Percentiles rank a stretch among this genome's conserved stretches.
phyloP scores from a whole-genome alignment of 1,284 basidiomycete species.

The Grifola frondosa region DNA sequence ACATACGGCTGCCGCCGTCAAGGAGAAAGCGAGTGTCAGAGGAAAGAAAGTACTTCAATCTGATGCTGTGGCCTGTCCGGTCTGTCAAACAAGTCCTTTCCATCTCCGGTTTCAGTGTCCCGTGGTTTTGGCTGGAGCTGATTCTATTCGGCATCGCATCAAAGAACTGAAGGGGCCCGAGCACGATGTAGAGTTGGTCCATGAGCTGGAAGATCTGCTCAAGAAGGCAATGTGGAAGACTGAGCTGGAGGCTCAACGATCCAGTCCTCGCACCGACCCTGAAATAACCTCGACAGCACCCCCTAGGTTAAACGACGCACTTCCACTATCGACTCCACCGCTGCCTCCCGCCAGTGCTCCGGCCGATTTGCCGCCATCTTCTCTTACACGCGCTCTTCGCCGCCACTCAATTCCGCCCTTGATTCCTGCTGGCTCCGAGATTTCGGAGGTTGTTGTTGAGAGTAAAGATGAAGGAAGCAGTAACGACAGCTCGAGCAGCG shows the following conservation, averaged over 20 bases:
- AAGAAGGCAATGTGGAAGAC: constrained; percentile 6
- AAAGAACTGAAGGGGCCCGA: constrained; percentile 15
- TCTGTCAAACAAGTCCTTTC: constrained; percentile 16
- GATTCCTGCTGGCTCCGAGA: constrained; percentile 29
- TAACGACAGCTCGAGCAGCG: constrained; percentile 24
- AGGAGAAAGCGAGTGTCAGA: background rate
- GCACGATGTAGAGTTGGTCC: constrained; percentile 10
- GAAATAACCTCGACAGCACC: background rate
- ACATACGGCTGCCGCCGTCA: background rate
- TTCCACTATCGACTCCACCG: constrained; percentile 12
- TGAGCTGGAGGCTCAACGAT: constrained; percentile 7
- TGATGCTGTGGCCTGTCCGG: constrained; percentile 14
- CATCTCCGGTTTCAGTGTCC: constrained; percentile 24
- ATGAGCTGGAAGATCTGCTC: constrained; percentile 18
- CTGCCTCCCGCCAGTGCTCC: background rate
- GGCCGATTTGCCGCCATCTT: constrained; percentile 1
- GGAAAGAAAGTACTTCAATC: constrained; percentile 11
- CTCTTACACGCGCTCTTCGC: constrained; percentile 12
- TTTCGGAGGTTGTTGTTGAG: constrained; percentile 30
- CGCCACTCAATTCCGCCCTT: too few relatives aligned
- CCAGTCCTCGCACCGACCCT: background rate
- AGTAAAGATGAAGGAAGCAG: constrained; percentile 32
- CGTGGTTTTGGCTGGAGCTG: constrained; percentile 18
- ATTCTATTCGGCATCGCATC: constrained; percentile 20
- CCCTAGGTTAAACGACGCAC: too few relatives aligned